Evolutionary conservation across 208 protist species (phyloP).

Genomic region (Acanthamoeba quina): DNA sequence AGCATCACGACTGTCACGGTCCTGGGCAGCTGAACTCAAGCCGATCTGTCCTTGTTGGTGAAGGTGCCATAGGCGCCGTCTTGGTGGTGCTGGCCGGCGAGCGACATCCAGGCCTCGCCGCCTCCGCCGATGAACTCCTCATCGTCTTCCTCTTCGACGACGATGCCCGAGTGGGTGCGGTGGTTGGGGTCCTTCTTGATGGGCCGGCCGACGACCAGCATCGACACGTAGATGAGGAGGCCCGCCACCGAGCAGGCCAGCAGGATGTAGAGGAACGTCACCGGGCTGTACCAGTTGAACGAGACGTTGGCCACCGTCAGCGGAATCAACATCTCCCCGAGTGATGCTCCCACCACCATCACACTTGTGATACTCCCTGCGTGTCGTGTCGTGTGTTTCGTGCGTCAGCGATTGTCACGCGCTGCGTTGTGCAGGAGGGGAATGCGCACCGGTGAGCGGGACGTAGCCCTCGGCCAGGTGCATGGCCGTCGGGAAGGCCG

Average conservation of each 20-base stretch:
- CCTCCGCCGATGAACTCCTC: neutral
- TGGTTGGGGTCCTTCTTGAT: constrained; percentile 39
- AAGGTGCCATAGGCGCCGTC: constrained; percentile 4
- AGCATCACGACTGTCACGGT: no score
- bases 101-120: constrained; percentile 27
- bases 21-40: no score
- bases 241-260: constrained; percentile 21
- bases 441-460: constrained; percentile 9
- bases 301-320: constrained; percentile 47
- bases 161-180: neutral
- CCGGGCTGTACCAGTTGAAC: constrained; percentile 43
- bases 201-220: constrained; percentile 1
- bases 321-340: constrained; percentile 66
- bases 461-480: constrained; percentile 59
- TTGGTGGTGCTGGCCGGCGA: neutral
- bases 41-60: neutral
- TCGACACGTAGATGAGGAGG: constrained; percentile 27
- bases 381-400: neutral
- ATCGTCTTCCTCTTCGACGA: constrained; percentile 1
- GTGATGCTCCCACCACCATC: constrained; percentile 58
- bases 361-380: constrained; percentile 30
- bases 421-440: neutral
- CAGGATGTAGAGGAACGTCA: constrained; percentile 33
- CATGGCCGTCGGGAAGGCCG: constrained; percentile 48
- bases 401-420: neutral